These are phyloP conservation scores for Ophiostoma ips DNA, from an alignment of 2,329 filamentous ascomycete genomes.

Conservation along the genomic window DNA sequence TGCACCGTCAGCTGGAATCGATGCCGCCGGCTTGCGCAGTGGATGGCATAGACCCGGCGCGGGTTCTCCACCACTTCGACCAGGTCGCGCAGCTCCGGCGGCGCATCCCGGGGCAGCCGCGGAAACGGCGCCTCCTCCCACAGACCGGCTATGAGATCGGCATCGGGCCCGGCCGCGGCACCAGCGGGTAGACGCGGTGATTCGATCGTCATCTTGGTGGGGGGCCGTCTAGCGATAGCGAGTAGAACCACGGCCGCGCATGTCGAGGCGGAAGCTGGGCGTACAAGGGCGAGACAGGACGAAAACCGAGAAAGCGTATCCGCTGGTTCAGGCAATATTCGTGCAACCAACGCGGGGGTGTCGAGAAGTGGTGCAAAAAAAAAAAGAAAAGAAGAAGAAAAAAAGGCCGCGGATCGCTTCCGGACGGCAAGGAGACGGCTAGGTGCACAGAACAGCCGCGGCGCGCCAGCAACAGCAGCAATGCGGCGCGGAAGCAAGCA, in stretches of 20 bases:
- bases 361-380: no score
- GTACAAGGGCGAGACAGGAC: not conserved
- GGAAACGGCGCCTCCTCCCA: constrained; percentile 49
- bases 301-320: no score
- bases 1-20: constrained; percentile 54
- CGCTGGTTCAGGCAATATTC: no score
- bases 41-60: constrained; percentile 44
- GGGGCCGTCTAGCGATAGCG: not conserved
- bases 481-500: not conserved
- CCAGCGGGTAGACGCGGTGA: constrained; percentile 17
- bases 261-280: not conserved
- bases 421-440: not conserved
- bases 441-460: not conserved
- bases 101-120: constrained; percentile 45
- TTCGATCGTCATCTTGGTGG: constrained; percentile 32
- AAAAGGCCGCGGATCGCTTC: no score
- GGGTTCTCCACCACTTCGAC: constrained; percentile 48
- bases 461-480: not conserved
- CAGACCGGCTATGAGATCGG: constrained; percentile 40
- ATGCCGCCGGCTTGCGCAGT: constrained; percentile 46
- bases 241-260: not conserved
- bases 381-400: no score
- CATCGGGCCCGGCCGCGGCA: constrained; percentile 18
- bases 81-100: constrained; percentile 39
- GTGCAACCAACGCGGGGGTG: no score